Conservation (phyloP, 2,329 filamentous ascomycete genomes). For the Ascochyta lentis region DNA sequence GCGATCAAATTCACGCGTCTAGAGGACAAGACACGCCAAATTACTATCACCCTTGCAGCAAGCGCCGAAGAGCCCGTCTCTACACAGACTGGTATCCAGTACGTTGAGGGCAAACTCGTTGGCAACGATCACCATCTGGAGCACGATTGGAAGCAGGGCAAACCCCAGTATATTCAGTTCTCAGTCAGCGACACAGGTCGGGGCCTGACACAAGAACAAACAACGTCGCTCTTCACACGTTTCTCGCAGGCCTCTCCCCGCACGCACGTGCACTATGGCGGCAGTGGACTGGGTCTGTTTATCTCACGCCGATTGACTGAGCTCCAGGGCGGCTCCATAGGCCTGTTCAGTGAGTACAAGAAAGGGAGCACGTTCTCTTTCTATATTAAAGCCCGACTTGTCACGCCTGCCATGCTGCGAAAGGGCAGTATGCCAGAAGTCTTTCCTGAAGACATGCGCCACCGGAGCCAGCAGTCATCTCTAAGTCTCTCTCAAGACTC, state of each 20-base stretch:
- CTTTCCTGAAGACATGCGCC: slow-evolving; percentile 32
- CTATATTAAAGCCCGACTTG: slow-evolving; percentile 37
- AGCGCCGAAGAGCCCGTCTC: slow-evolving; percentile 38
- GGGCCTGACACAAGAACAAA: slow-evolving; percentile 49
- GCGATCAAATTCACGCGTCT: slow-evolving; percentile 55
- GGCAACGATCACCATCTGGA: slow-evolving; percentile 29
- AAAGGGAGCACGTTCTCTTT: slow-evolving; percentile 44
- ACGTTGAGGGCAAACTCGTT: slow-evolving; percentile 34
- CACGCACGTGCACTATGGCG: slow-evolving; percentile 50
- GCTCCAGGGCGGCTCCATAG: slow-evolving; percentile 43
- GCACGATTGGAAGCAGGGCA: slow-evolving; percentile 43
- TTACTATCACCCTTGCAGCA: slow-evolving; percentile 49
- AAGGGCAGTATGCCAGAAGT: slow-evolving; percentile 26
- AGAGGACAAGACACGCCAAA: slow-evolving; percentile 33
- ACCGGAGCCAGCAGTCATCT: slow-evolving; percentile 19
- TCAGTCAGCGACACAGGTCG: slow-evolving; percentile 50
- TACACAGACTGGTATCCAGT: slow-evolving; percentile 36
- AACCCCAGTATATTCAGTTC: slow-evolving; percentile 42
- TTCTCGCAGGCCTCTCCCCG: slow-evolving; percentile 43
- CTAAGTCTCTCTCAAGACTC: slow-evolving; percentile 3
- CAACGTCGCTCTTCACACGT: slow-evolving; percentile 37
- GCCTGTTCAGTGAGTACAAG: slow-evolving; percentile 29
- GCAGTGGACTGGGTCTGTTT: slow-evolving; percentile 45
- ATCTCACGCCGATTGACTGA: slow-evolving; percentile 43
- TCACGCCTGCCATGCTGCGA: slow-evolving; percentile 16